Percentiles rank a stretch among this genome's conserved stretches.
Conservation (phyloP, 1,284 basidiomycete species). For the Leccinum angustisporum region DNA sequence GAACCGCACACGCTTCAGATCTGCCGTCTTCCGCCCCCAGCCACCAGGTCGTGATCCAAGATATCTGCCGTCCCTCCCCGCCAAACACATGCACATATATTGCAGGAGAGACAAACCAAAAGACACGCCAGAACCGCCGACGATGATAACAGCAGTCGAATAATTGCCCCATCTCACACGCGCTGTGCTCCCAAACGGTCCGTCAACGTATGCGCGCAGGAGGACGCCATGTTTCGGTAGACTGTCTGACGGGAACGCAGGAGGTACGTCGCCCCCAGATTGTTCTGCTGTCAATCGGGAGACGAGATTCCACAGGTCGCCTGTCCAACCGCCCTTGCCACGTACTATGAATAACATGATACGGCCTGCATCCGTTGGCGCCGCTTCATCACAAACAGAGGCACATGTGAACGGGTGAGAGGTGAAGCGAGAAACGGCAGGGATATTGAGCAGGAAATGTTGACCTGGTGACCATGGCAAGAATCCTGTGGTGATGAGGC, state of each 20-base stretch:
- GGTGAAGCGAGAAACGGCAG: constrained; percentile 64
- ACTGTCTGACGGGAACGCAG: background rate
- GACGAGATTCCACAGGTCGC: constrained; percentile 66
- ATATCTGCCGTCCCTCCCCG: constrained; percentile 49
- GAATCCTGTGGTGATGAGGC: constrained; percentile 60
- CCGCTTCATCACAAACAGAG: constrained; percentile 61
- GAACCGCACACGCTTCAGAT: constrained; percentile 67
- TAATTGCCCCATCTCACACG: constrained; percentile 67
- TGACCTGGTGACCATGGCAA: constrained; percentile 79
- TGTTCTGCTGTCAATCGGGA: constrained; percentile 39
- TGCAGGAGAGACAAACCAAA: constrained; percentile 77
- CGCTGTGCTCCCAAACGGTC: constrained; percentile 76
- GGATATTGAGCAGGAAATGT: constrained; percentile 75
- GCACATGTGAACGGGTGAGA: constrained; percentile 85
- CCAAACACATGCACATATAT: constrained; percentile 65
- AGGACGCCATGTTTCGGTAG: constrained; percentile 53
- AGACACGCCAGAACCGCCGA: constrained; percentile 80
- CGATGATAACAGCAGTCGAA: constrained; percentile 68
- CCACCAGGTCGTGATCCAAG: constrained; percentile 46
- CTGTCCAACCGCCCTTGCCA: constrained; percentile 76
- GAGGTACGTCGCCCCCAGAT: constrained; percentile 30
- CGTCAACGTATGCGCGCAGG: constrained; percentile 68
- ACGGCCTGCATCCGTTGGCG: constrained; percentile 43
- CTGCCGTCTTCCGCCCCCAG: constrained; percentile 40
- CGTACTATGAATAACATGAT: constrained; percentile 76